Evolutionary conservation across 1,139 yeast species (phyloP), one percentile per base, ranked within the genome.

Genomic region (Geotrichum siamense): DNA sequence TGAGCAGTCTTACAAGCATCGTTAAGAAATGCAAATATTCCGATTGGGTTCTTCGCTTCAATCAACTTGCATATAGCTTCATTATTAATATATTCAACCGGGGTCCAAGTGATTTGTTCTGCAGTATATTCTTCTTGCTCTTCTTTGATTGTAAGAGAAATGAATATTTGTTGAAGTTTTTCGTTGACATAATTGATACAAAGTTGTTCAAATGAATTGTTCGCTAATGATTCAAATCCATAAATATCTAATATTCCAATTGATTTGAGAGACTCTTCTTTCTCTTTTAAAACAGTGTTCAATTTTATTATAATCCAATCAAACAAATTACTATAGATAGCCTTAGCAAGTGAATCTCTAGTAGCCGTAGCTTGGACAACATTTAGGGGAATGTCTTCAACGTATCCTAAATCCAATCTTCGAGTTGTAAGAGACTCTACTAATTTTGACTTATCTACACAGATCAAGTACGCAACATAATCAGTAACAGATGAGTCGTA

Each of bases 1-100:
- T 93, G 98, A 0, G 98, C 98, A 16, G 97, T 93, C 39, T 96
- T 96, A 60, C 89, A 82, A 0, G 97, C 91, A 68, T 93, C 99
- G 64, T 91, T 91, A 65, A 93, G 74, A 1, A 96, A 95, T 2
- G 98, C 94, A 68, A 93, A 89, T 41, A 93, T 75, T 50, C 99
- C 99, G 0, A 97, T 97, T 1, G 98, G 98, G 58, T 96, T 77
- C 48, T 79, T 78, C 28, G 87, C 85, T 66, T 93, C 99, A 60
- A 93, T 93, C 61, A 93, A 74, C 58, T 93, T 98, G 70, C 98
- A 93, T 32, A 93, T 98, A 54, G 91, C 82, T 65, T 91, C 82
- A 66, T 93, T 93, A 67, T 93, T 91, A 69, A 93, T 93, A 65
- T 87, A 93, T 52, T 91, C 83, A 60, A 93, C 93, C 15, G 98